phyloP scores from a whole-genome alignment of 768 basidiomycete species.

The Tricholoma saponaceum region DNA sequence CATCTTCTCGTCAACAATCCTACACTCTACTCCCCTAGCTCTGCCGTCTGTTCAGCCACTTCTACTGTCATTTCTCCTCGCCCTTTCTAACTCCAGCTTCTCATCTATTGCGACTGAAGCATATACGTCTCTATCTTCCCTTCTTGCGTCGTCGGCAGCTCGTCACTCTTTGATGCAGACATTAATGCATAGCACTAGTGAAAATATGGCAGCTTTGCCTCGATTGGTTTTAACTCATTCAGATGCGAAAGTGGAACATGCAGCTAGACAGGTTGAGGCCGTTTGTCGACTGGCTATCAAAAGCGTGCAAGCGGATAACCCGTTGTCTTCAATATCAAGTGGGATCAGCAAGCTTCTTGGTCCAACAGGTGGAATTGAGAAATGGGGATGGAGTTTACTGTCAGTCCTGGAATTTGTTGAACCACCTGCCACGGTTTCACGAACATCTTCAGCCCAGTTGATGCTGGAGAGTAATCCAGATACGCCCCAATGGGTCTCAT shows the following conservation, averaged over 20 bases:
- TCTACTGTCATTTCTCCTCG: constrained; percentile 68
- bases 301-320: constrained; percentile 12
- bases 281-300: constrained; percentile 50
- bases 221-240: constrained; percentile 64
- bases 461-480: constrained; percentile 52
- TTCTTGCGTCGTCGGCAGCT: constrained; percentile 41
- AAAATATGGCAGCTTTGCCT: constrained; percentile 68
- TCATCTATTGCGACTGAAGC: constrained; percentile 48
- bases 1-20: constrained; percentile 48
- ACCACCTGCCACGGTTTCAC: constrained; percentile 45
- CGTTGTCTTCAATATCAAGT: constrained; percentile 42
- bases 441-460: constrained; percentile 46
- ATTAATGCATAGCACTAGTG: constrained; percentile 57
- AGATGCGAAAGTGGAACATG: constrained; percentile 71
- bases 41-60: constrained; percentile 66
- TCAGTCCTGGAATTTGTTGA: constrained; percentile 72
- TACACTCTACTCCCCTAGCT: constrained; percentile 54
- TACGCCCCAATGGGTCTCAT: constrained; percentile 32
- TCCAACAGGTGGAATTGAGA: constrained; percentile 79
- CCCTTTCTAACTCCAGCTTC: constrained; percentile 60
- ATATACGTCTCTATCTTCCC: constrained; percentile 37
- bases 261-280: constrained; percentile 64
- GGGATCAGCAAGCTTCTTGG: constrained; percentile 68
- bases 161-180: constrained; percentile 47
- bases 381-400: constrained; percentile 88